Evolutionary conservation across 2,329 filamentous ascomycete genomes (phyloP), one percentile per base, ranked within the genome.

Genomic region (Lecanoromycetidae sp.): DNA sequence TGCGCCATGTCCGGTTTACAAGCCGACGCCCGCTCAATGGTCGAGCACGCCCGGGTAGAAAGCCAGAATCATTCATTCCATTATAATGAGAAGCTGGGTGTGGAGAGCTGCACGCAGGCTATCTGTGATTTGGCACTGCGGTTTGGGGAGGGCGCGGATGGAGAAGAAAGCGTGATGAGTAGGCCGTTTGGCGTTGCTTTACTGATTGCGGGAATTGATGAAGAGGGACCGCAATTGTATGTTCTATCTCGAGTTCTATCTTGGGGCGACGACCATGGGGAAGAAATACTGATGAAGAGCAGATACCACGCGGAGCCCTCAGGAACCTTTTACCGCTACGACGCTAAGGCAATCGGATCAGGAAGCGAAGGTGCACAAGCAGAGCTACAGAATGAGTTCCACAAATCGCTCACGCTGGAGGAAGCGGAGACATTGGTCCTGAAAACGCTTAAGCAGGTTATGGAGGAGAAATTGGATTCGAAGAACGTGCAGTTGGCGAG

Each of bases 401-500:
- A 98, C 74, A 94, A 93, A 77, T 96, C 90, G 49, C 76, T 98
- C 54, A 94, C 88, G 34, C 81, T 98, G 53, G 72, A 77, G 48
- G 91, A 98, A 63, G 91, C 91, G 49, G 91, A 98, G 71, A 91
- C 88, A 3, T 71, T 98, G 56, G 88, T 94, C 43, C 74, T 98
- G 61, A 96, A 96, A 79, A 98, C 91, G 30, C 68, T 98, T 65
- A 98, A 96, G 77, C 91, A 98, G 71, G 91, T 98, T 57, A 98
- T 98, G 91, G 91, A 98, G 71, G 91, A 98, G 79, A 98, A 98
- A 74, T 76, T 98, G 52, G 91, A 98, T 65, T 78, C 87, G 55
- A 98, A 98, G 79, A 98, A 98, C 63, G 91, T 98, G 56, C 91
- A 98, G 72, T 69, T 98, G 57, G 91, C 91, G 45, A 96, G 90